Base-by-base conservation (phyloP, 2,329 filamentous ascomycete genomes). In the Microdochium trichocladiopsis region DNA sequence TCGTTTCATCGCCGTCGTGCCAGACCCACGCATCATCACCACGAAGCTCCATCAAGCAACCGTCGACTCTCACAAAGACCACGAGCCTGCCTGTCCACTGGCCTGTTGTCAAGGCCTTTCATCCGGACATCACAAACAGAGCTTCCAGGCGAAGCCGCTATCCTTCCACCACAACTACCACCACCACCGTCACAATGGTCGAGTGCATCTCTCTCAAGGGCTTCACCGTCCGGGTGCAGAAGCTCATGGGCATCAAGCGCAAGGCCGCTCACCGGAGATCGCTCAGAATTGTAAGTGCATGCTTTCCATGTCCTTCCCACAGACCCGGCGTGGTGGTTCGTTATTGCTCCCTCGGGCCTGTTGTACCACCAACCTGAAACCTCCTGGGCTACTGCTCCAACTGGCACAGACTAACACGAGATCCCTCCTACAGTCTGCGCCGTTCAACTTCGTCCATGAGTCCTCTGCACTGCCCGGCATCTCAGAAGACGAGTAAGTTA, bases 381-480 rank as follows among this genome's bases (percentile, higher is more conserved):
- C n/a, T 47, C 43, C 21, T 47, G 49, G 48, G 53, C 66, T 65
- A 57, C 11, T 18, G n/a, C 36, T 41, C 11, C 28, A 14, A 31
- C 28, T 31, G 28, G 14, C 28, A 31, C 28, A 31, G 14, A 67
- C 56, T 48, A 50, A 8, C 43, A 48, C 23, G 51, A 48, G n/a
- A n/a, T n/a, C 47, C 6, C 1, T 50, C n/a, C 23, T 45, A n/a
- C 54, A 83, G 80, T 83, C 79, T 49, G 74, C 74, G 10, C 81
- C 81, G 0, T 84, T 80, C 66, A 72, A 83, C 63, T 77, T 83
- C 60, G 77, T 78, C 61, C 75, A 74, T 53, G 78, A 81, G 60
- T 67, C 72, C n/a, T 69, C 77, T 41, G 67, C 66, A 45, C 67
- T 84, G 14, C 78, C 79, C 2, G 81, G 80, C 37, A 69, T 83